Conservation (phyloP, 306 rosid species). For the Acacia confusa region DNA sequence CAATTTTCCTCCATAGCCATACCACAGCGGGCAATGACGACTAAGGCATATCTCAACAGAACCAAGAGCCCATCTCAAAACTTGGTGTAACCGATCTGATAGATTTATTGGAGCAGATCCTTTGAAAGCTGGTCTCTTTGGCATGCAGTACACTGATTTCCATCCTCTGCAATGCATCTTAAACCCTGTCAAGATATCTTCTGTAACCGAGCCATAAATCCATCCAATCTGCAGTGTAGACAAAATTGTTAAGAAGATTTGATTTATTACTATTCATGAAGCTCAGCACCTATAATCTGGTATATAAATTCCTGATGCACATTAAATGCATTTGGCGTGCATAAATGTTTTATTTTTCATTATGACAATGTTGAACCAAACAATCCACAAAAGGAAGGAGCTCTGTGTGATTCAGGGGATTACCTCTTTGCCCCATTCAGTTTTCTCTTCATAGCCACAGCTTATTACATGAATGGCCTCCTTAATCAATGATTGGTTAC, state of each 20-base stretch:
- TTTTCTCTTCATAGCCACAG: conserved; percentile 93
- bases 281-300: neutral
- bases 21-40: conserved; percentile 59
- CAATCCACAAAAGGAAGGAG: neutral
- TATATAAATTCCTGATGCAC: neutral
- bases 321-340: neutral
- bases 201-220: conserved; percentile 54
- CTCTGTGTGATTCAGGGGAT: neutral
- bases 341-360: neutral
- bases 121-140: conserved; percentile 49
- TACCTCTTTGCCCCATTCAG: conserved; percentile 88
- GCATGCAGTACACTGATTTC: conserved; percentile 58
- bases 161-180: conserved; percentile 64
- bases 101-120: conserved; percentile 57
- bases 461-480: conserved; percentile 97
- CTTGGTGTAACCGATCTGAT: conserved; percentile 57
- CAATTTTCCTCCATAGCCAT: conserved; percentile 52
- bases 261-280: conserved; percentile 1
- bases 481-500: conserved; percentile 71
- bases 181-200: conserved; percentile 54
- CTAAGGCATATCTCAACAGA: conserved; percentile 54
- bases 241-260: conserved; percentile 18
- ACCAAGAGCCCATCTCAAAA: conserved; percentile 57
- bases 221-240: conserved; percentile 47
- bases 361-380: neutral